Evolutionary conservation across 116 monocot species (phyloP), one percentile per base, ranked within the genome.

Genomic region (Cymodocea nodosa): DNA sequence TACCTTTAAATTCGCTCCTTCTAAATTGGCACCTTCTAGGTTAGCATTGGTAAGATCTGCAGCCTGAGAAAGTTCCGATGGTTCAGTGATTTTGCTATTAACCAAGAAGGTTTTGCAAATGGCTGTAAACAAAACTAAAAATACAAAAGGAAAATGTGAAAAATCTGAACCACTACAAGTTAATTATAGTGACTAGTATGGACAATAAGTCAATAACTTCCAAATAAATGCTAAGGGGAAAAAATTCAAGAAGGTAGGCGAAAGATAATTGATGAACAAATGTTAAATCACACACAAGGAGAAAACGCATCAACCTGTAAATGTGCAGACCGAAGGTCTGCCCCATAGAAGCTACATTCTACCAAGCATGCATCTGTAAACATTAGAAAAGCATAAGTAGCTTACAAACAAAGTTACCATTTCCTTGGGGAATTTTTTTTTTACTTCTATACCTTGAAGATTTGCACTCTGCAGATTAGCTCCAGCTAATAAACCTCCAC

Each of bases 1-100:
- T 78, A 94, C 94, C 90, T 94, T 94, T 37, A 94, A 71, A 79
- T 94, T 94, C 22, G 94, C 94, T 37, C 90, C 95, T 87, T 97
- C 95, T 59, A 97, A 71, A 79, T 97, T 97, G 51, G 95, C 95
- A 59, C 87, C 91, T 71, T 75, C 72, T 23, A 97, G 60, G 66
- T 91, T 82, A 58, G 91, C 91, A 82, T 76, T 66, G 14, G 83
- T 70, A 50, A 97, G 87, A 52, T 90, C 81, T 22, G 95, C 91
- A 83, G 71, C 74, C 95, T 97, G 76, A 73, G 79, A 75, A 66
- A 50, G 49, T 25, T 35, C 24, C 6, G 40, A 48, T 23, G 13
- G 62, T 37, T 39, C 36, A 18, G 56, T 56, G 44, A 12, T 44
- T 9, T 44, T 8, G 44, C 12, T 44, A 39, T 6, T 44, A 44